Percentiles rank a stretch among this genome's conserved stretches.
These are phyloP conservation scores for Fraxinus velutina DNA, from an alignment of 305 asterid genomes.

Conservation along the genomic window DNA sequence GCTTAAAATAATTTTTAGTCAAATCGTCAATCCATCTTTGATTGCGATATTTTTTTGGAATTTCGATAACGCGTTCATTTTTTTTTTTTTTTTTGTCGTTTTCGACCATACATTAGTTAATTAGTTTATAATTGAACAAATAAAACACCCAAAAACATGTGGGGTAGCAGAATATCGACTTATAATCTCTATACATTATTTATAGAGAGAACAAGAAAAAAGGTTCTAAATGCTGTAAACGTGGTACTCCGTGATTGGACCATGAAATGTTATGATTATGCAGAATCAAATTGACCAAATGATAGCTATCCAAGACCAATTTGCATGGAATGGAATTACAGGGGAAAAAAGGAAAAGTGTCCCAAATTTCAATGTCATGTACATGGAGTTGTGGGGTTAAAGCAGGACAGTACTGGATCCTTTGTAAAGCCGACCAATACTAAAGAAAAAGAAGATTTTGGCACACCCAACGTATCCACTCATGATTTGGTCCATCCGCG, in stretches of 20 bases:
- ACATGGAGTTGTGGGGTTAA: slow-evolving; percentile 37
- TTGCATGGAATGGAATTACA: slow-evolving; percentile 20
- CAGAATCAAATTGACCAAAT: slow-evolving; percentile 33
- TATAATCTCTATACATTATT: too few species aligned
- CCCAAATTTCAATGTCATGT: slow-evolving; percentile 22
- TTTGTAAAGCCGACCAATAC: slow-evolving; percentile 29
- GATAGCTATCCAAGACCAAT: slow-evolving; percentile 21
- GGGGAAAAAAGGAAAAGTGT: neutral
- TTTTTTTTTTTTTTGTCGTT: too few species aligned
- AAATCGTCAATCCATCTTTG: too few species aligned
- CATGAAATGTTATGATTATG: slow-evolving; percentile 26
- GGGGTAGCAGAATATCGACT: neutral
- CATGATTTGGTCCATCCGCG: neutral
- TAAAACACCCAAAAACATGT: neutral
- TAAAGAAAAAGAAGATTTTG: slow-evolving; percentile 16
- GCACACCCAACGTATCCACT: neutral
- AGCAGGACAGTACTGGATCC: slow-evolving; percentile 42
- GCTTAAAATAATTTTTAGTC: too few species aligned
- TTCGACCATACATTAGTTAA: too few species aligned
- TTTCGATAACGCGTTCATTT: too few species aligned
- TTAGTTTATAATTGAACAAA: too few species aligned
- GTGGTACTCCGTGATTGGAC: slow-evolving; percentile 24
- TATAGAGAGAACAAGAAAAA: neutral
- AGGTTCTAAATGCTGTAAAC: slow-evolving; percentile 6
- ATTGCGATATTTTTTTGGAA: too few species aligned